A percentile compares a stretch with the other conserved stretches of the same genome.
phyloP scores from a whole-genome alignment of 2,329 filamentous ascomycete genomes.

The Leptographium galeiforme region DNA sequence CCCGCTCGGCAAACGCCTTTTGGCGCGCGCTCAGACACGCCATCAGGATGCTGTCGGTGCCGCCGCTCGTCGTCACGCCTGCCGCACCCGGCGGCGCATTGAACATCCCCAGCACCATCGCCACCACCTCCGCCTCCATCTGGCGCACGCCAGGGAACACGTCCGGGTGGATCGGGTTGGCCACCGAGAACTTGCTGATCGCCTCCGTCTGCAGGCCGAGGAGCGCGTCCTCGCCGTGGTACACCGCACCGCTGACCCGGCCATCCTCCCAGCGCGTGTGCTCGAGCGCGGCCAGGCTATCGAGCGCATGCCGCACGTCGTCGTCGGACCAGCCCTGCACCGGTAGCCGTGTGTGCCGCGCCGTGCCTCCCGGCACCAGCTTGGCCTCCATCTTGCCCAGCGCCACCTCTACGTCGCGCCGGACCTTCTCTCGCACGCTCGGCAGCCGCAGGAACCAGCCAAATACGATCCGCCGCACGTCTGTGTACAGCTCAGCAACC shows the following conservation, averaged over 20 bases:
- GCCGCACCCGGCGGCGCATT: constrained; percentile 75
- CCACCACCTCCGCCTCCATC: constrained; percentile 97
- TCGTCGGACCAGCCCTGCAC: constrained; percentile 74
- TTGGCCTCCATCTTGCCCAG: constrained; percentile 72
- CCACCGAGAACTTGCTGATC: constrained; percentile 85
- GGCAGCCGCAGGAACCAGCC: constrained; percentile 76
- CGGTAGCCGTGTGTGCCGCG: constrained; percentile 61
- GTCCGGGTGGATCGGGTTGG: constrained; percentile 95
- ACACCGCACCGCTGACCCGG: constrained; percentile 85
- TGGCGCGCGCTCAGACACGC: constrained; percentile 82
- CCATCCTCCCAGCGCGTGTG: constrained; percentile 97
- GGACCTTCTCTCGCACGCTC: constrained; percentile 73
- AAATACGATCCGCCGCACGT: constrained; percentile 61
- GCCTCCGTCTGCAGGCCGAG: constrained; percentile 80
- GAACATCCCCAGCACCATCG: constrained; percentile 86
- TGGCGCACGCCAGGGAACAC: constrained; percentile 96
- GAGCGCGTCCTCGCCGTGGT: constrained; percentile 78
- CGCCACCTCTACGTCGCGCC: constrained; percentile 69
- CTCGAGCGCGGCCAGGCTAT: constrained; percentile 68
- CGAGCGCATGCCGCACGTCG: constrained; percentile 65
- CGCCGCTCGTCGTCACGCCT: constrained; percentile 82
- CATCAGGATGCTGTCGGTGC: constrained; percentile 95
- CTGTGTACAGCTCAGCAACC: constrained; percentile 57
- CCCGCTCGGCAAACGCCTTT: constrained; percentile 73
- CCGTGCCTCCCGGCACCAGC: constrained; percentile 58